Conservation (phyloP, 2,329 filamentous ascomycete species). For the Herpotrichia juniperi region DNA sequence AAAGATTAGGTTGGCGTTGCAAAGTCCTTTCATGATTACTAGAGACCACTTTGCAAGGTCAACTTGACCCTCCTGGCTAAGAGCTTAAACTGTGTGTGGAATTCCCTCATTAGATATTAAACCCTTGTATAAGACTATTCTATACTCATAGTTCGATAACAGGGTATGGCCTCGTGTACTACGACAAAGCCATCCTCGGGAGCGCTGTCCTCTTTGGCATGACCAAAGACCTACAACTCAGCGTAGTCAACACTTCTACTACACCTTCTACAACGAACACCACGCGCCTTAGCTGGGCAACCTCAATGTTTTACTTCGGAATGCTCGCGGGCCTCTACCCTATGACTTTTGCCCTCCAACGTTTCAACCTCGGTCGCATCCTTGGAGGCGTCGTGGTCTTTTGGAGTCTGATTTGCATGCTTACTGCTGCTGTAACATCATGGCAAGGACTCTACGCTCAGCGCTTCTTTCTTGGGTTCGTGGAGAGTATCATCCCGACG, state of each 20-base stretch:
- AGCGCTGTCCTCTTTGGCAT: conserved; percentile 77
- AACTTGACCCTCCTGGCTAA: no score
- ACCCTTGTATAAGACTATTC: background rate
- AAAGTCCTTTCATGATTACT: background rate
- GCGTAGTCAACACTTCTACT: conserved; percentile 57
- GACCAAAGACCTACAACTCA: conserved; percentile 70
- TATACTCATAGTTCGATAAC: no score
- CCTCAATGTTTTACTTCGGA: conserved; percentile 80
- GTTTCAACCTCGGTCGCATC: conserved; percentile 68
- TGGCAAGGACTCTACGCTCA: conserved; percentile 66
- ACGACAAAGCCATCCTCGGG: conserved; percentile 77
- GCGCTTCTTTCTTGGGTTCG: conserved; percentile 62
- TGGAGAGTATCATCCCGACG: conserved; percentile 63
- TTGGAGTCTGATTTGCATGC: conserved; percentile 72
- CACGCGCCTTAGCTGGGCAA: conserved; percentile 74
- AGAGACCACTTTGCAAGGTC: no score
- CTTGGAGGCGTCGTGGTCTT: conserved; percentile 68
- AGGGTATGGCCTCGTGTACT: conserved; percentile 71
- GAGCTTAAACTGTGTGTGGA: no score
- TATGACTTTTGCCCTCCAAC: conserved; percentile 73
- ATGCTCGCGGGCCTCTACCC: conserved; percentile 78
- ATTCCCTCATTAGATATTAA: no score
- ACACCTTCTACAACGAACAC: conserved; percentile 67
- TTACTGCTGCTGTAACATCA: conserved; percentile 69
- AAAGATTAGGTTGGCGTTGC: no score